A percentile compares a stretch with the other conserved stretches of the same genome.
These are phyloP conservation scores for Strobilomyces echinocephalus DNA, from an alignment of 768 basidiomycete species.

Conservation along the genomic window DNA sequence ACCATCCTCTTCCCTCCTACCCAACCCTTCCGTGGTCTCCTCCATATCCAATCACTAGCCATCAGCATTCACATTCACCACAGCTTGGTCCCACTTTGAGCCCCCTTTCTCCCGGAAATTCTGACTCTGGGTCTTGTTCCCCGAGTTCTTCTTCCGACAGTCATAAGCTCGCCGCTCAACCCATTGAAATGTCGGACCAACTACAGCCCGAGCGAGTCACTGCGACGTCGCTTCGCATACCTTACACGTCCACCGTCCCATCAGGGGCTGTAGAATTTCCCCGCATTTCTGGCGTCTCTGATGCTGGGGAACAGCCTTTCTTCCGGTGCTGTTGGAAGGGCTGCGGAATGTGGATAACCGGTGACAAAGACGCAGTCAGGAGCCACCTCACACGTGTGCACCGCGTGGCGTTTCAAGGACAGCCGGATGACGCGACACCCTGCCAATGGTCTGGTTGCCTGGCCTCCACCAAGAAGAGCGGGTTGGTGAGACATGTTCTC, in stretches of 20 bases:
- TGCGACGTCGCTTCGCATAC: neutral
- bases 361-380: conserved; percentile 10
- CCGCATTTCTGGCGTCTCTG: too few relatives aligned
- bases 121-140: neutral
- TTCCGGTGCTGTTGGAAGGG: conserved; percentile 16
- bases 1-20: neutral
- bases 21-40: neutral
- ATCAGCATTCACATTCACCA: neutral
- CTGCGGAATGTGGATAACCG: conserved; percentile 20
- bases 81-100: neutral
- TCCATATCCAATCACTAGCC: neutral
- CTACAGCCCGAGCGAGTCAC: neutral
- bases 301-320: neutral
- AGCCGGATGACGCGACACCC: neutral
- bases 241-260: conserved; percentile 4
- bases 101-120: neutral
- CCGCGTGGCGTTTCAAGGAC: neutral
- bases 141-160: neutral
- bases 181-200: neutral
- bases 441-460: conserved; percentile 18
- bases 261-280: conserved; percentile 8
- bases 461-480: neutral
- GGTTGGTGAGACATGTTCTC: conserved; percentile 15
- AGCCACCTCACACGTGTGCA: conserved; percentile 13
- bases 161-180: neutral